Conservation (phyloP, 2,329 filamentous ascomycete species). For the Nemania diffusa region DNA sequence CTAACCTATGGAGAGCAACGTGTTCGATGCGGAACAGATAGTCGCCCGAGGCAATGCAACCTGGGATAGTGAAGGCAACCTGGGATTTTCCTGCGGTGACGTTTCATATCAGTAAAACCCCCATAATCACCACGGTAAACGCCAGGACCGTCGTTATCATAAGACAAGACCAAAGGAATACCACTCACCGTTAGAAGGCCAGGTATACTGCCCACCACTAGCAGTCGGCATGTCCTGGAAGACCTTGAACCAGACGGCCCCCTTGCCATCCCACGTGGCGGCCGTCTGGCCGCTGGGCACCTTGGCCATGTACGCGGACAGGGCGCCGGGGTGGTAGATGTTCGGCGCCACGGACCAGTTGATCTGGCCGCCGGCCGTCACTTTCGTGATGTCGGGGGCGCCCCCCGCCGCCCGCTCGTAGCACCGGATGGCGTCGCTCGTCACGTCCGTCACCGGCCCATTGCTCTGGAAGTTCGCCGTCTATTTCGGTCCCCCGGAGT, state of each 20-base stretch:
- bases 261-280: slow-evolving; percentile 52
- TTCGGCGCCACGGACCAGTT: slow-evolving; percentile 54
- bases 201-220: slow-evolving; percentile 50
- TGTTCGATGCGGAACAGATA: slow-evolving; percentile 54
- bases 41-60: slow-evolving; percentile 50
- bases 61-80: slow-evolving; percentile 49
- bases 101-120: slow-evolving; percentile 7
- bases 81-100: slow-evolving; percentile 40
- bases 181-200: slow-evolving; percentile 51
- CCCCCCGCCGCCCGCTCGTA: slow-evolving; percentile 51
- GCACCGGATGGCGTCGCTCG: slow-evolving; percentile 54
- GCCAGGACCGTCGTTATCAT: too few species aligned
- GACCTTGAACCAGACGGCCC: slow-evolving; percentile 57
- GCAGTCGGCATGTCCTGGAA: slow-evolving; percentile 53
- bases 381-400: slow-evolving; percentile 50
- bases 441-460: slow-evolving; percentile 55
- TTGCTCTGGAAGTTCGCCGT: slow-evolving; percentile 59
- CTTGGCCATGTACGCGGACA: slow-evolving; percentile 56
- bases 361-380: slow-evolving; percentile 54
- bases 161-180: not conserved
- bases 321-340: slow-evolving; percentile 55
- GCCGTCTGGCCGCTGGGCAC: slow-evolving; percentile 52
- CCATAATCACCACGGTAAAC: not conserved
- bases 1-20: slow-evolving; percentile 49
- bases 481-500: slow-evolving; percentile 24